Evolutionary conservation across 2,329 filamentous ascomycete species (phyloP).

Genomic region (Clonostachys sp.): DNA sequence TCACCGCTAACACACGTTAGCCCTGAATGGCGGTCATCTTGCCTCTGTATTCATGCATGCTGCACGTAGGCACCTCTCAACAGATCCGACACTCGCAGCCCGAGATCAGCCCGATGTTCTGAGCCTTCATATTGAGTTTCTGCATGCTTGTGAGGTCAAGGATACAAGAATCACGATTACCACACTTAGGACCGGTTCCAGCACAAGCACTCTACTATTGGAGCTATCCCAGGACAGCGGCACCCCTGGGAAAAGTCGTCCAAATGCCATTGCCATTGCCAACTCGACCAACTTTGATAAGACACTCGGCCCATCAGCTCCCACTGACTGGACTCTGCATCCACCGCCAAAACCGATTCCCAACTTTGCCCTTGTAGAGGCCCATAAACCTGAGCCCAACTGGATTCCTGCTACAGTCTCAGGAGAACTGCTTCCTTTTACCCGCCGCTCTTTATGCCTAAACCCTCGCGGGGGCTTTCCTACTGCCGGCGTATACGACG

Average conservation of each 20-base stretch:
- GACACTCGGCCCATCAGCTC: slow-evolving; percentile 9
- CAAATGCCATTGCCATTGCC: slow-evolving; percentile 11
- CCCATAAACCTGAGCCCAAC: slow-evolving; percentile 8
- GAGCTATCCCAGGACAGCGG: slow-evolving; percentile 8
- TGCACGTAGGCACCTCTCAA: slow-evolving; percentile 11
- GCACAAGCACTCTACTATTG: slow-evolving; percentile 12
- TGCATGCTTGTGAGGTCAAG: slow-evolving; percentile 10
- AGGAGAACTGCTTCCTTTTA: slow-evolving; percentile 14
- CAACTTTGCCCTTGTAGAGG: slow-evolving; percentile 10
- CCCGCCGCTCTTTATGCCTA: slow-evolving; percentile 6
- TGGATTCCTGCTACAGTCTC: slow-evolving; percentile 11
- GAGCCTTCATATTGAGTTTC: slow-evolving; percentile 16
- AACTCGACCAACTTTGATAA: slow-evolving; percentile 14
- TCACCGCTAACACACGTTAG: slow-evolving; percentile 4
- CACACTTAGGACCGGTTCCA: slow-evolving; percentile 10
- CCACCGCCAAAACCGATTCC: slow-evolving; percentile 12
- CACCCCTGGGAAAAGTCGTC: not conserved
- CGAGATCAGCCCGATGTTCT: slow-evolving; percentile 15
- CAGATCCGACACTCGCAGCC: slow-evolving; percentile 1
- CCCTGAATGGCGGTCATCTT: slow-evolving; percentile 11
- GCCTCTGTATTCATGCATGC: slow-evolving; percentile 14
- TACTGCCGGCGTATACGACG: slow-evolving; percentile 11
- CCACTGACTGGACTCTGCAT: slow-evolving; percentile 6
- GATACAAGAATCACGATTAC: slow-evolving; percentile 12
- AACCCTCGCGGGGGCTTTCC: slow-evolving; percentile 12